These are phyloP conservation scores for Penicillium brasilianum DNA, from an alignment of 2,329 filamentous ascomycete genomes.

Conservation along the genomic window DNA sequence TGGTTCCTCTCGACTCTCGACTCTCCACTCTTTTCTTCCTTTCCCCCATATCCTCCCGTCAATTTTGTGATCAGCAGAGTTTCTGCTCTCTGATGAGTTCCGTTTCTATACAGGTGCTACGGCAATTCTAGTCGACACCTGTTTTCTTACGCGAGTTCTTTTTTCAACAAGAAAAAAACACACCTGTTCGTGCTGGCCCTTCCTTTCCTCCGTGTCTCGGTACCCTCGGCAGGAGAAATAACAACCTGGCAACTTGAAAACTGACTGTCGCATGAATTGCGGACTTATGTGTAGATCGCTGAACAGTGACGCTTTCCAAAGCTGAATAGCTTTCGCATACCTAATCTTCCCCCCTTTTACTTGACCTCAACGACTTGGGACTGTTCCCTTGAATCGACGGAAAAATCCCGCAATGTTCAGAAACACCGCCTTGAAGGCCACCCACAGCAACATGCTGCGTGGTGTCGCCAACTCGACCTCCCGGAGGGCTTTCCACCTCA, in stretches of 20 bases:
- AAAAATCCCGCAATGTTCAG: conserved; percentile 47
- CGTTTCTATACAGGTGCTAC: conserved; percentile 46
- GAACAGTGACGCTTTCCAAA: conserved; percentile 4
- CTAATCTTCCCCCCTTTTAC: conserved; percentile 9
- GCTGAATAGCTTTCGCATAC: conserved; percentile 2
- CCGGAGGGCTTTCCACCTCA: conserved; percentile 41
- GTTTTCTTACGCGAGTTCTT: conserved; percentile 29
- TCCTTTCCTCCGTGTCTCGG: conserved; percentile 35
- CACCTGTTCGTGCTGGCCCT: conserved; percentile 27
- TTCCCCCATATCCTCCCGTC: conserved; percentile 4
- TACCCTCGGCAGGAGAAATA: conserved; percentile 27
- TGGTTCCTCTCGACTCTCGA: conserved; percentile 23
- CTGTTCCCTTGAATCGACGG: conserved; percentile 23
- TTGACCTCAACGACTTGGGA: conserved; percentile 13
- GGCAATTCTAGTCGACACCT: conserved; percentile 50
- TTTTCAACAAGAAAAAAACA: not conserved
- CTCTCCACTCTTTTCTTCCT: conserved; percentile 24
- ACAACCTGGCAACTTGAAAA: conserved; percentile 25
- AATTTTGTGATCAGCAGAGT: conserved; percentile 34
- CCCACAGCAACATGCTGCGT: conserved; percentile 45
- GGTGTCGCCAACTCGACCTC: conserved; percentile 40
- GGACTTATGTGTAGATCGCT: conserved; percentile 8
- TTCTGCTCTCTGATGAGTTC: conserved; percentile 48
- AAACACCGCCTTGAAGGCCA: conserved; percentile 47
- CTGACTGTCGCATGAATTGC: conserved; percentile 6